Evolutionary conservation across 768 basidiomycete genomes (phyloP).

Genomic region (Rubroboletus satanas): DNA sequence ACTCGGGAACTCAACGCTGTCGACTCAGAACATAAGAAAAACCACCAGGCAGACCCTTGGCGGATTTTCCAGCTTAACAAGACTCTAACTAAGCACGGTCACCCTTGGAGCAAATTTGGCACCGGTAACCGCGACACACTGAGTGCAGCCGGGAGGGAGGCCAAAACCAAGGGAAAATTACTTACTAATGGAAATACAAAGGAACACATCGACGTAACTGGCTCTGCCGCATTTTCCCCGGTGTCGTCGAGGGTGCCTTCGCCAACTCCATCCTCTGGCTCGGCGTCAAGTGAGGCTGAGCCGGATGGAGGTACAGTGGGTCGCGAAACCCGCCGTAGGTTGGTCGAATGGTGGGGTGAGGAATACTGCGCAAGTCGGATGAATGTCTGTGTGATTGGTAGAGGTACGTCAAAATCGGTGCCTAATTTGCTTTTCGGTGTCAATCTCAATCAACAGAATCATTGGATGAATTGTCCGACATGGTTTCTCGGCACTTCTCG

Average conservation of each 20-base stretch:
- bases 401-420: slow-evolving; percentile 43
- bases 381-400: slow-evolving; percentile 75
- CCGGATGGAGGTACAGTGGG: slow-evolving; percentile 76
- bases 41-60: slow-evolving; percentile 86
- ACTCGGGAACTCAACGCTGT: slow-evolving; percentile 91
- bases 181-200: slow-evolving; percentile 24
- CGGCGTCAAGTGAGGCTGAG: slow-evolving; percentile 54
- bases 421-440: not conserved
- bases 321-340: slow-evolving; percentile 70
- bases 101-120: slow-evolving; percentile 90
- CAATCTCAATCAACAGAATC: slow-evolving; percentile 48
- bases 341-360: slow-evolving; percentile 80
- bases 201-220: slow-evolving; percentile 16
- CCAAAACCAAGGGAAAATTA: slow-evolving; percentile 48
- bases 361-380: slow-evolving; percentile 84
- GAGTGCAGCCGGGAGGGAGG: slow-evolving; percentile 54
- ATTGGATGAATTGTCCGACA: slow-evolving; percentile 62
- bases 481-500: slow-evolving; percentile 66
- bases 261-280: slow-evolving; percentile 54
- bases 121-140: slow-evolving; percentile 79
- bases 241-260: slow-evolving; percentile 55
- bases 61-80: slow-evolving; percentile 96
- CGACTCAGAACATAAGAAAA: slow-evolving; percentile 96
- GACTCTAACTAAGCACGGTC: slow-evolving; percentile 70
- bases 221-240: slow-evolving; percentile 39